Percentiles rank a stretch among this genome's conserved stretches.
phyloP scores from a whole-genome alignment of 208 protist genomes.

The Phytomonas sp. region DNA sequence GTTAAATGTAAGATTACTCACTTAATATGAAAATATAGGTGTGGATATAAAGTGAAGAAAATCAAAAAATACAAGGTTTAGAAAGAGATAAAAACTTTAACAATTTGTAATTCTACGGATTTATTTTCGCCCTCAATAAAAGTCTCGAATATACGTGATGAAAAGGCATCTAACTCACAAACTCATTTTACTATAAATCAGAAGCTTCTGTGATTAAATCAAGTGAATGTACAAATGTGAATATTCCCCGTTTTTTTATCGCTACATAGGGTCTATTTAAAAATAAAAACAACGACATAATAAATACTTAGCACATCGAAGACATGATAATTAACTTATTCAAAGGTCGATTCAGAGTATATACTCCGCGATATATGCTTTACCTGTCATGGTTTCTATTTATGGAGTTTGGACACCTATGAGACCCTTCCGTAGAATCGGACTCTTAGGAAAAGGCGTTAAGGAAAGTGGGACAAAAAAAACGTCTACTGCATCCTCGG shows the following conservation, averaged over 20 bases:
- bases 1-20: background rate
- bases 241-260: background rate
- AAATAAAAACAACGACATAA: background rate
- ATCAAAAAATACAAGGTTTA: background rate
- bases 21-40: background rate
- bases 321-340: background rate
- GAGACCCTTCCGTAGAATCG: background rate
- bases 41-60: background rate
- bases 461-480: background rate
- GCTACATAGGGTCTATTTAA: background rate
- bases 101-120: background rate
- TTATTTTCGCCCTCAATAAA: background rate
- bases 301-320: background rate
- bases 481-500: background rate
- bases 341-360: background rate
- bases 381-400: background rate
- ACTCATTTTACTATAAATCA: background rate
- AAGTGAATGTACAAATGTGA: background rate
- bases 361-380: background rate
- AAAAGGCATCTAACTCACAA: background rate
- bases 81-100: background rate
- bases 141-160: background rate
- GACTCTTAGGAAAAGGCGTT: background rate
- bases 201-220: background rate
- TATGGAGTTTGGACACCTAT: background rate